These are phyloP conservation scores for Rosa hybrid DNA, from an alignment of 331 rosid genomes.

Conservation along the genomic window DNA sequence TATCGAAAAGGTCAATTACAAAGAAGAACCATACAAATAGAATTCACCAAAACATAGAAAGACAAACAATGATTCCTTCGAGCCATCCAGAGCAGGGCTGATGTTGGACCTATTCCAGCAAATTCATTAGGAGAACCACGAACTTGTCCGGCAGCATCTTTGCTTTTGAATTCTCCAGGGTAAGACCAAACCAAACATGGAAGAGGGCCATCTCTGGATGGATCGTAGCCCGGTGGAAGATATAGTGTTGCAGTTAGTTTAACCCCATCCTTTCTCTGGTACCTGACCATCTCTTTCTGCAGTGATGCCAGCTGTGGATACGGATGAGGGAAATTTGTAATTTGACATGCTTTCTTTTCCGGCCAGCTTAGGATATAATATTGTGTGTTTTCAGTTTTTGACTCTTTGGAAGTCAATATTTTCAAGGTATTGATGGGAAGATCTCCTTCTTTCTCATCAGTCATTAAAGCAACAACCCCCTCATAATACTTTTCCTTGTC, in stretches of 20 bases:
- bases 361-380: constrained; percentile 86
- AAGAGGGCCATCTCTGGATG: constrained; percentile 88
- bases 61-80: constrained; percentile 49
- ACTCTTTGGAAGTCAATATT: constrained; percentile 87
- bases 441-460: constrained; percentile 94
- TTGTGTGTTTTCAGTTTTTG: constrained; percentile 95
- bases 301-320: constrained; percentile 90
- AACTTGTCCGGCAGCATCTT: constrained; percentile 99
- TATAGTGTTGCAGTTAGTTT: constrained; percentile 97
- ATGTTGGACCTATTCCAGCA: constrained; percentile 94
- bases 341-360: constrained; percentile 62
- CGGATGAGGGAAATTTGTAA: constrained; percentile 97
- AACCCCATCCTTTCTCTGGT: constrained; percentile 97
- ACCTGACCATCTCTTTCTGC: constrained; percentile 97
- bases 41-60: constrained; percentile 20
- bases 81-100: constrained; percentile 98
- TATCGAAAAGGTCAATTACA: background rate
- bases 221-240: constrained; percentile 87
- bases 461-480: constrained; percentile 87
- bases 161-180: constrained; percentile 98
- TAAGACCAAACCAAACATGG: constrained; percentile 99
- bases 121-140: constrained; percentile 99
- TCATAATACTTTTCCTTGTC: constrained; percentile 80
- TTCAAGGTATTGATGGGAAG: constrained; percentile 66
- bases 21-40: background rate